Conservation (phyloP, 306 rosid genomes). For the Ochetophila trinervis region DNA sequence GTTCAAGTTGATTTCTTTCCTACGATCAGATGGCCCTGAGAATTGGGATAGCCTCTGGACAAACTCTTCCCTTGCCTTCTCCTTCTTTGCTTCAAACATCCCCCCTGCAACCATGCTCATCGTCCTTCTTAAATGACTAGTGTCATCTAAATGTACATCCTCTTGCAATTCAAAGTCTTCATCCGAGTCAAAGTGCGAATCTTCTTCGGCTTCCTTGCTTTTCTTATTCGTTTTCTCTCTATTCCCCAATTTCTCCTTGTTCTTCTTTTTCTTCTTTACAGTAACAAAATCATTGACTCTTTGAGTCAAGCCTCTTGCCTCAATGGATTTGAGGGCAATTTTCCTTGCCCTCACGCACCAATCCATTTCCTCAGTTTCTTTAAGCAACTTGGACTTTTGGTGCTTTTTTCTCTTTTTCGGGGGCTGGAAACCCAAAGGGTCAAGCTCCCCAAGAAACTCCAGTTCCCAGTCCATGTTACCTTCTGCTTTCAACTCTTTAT, state of each 20-base stretch:
- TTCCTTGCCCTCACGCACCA: conserved; percentile 85
- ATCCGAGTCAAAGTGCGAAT: conserved; percentile 33
- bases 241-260: conserved; percentile 44
- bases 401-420: conserved; percentile 58
- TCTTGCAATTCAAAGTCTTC: conserved; percentile 35
- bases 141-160: conserved; percentile 23
- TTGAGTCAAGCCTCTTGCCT: conserved; percentile 56
- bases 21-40: conserved; percentile 77
- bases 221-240: conserved; percentile 37
- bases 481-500: conserved; percentile 23
- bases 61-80: conserved; percentile 56
- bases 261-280: conserved; percentile 48
- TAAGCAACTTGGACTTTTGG: conserved; percentile 42
- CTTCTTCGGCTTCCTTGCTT: conserved; percentile 36
- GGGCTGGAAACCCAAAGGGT: conserved; percentile 59
- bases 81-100: conserved; percentile 57
- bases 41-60: conserved; percentile 63
- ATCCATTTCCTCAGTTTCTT: conserved; percentile 68
- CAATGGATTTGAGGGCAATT: conserved; percentile 61
- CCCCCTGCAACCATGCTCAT: conserved; percentile 58
- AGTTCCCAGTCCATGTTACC: conserved; percentile 56
- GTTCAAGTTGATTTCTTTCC: conserved; percentile 76
- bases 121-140: conserved; percentile 39
- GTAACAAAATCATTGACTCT: conserved; percentile 53
- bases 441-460: conserved; percentile 65